Evolutionary conservation across 2,329 filamentous ascomycete species (phyloP), one percentile per base, ranked within the genome.

Genomic region (Aspergillus cejpii): DNA sequence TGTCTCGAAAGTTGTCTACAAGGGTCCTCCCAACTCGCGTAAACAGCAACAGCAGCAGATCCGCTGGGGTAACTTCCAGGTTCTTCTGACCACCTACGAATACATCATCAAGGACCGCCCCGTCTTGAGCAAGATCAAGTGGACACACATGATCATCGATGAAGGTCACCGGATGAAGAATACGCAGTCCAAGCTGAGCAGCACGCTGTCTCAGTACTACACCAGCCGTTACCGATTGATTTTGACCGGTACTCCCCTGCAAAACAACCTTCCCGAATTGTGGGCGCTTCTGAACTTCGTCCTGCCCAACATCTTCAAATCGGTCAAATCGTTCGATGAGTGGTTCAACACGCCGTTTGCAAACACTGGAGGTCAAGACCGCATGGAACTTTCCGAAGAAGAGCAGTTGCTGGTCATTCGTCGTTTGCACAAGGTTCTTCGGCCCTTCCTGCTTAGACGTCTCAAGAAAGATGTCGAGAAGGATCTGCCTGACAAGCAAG

Each of bases 131-230:
- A 97, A 97, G 76, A 91, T 98, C 71, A 97, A 97, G 71, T 98
- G 92, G 92, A 85, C 96, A 59, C 92, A 98, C 72, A 97, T 98
- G 92, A 97, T 98, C 59, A 92, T 98, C 55, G 92, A 98, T 60
- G 92, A 98, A 75, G 92, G 92, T 71, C 92, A 98, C 69, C 89
- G 92, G 66, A 98, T 98, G 92, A 98, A 98, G 79, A 98, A 98
- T 69, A 79, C 87, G 23, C 84, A 92, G 57, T 98, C 92, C 7
- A 98, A 98, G 72, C 78, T 98, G 57, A 96, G 88, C 68, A 88
- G 83, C 54, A 97, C 92, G 3, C 87, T 98, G 53, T 90, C 91
- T 28, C 83, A 89, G 50, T 97, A 97, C 74, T 98, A 98, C 72
- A 84, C 78, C 60, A 96, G 91, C 23, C 84, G 91, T 11, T 98